These are phyloP conservation scores for Linum lewisii DNA, from an alignment of 345 rosid genomes.

Conservation along the genomic window DNA sequence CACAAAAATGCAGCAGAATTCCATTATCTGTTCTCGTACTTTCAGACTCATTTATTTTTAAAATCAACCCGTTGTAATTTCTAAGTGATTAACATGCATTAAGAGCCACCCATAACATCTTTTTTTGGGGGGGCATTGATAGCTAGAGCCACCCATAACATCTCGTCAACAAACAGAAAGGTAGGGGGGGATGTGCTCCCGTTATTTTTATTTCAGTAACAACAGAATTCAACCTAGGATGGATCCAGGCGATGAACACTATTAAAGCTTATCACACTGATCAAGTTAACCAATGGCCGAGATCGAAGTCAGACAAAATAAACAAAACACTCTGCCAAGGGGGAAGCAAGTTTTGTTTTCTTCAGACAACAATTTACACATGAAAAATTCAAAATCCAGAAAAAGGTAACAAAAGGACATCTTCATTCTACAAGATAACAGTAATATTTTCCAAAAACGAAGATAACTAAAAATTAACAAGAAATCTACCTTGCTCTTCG, in stretches of 20 bases:
- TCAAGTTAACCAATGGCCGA: neutral
- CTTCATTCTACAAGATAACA: neutral
- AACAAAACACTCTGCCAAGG: neutral
- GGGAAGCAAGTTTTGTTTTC: neutral
- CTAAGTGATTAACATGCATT: neutral
- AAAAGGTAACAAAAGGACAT: neutral
- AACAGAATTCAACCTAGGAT: neutral
- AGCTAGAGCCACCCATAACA: too few species aligned
- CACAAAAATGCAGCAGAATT: neutral
- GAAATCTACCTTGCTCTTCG: constrained; percentile 33
- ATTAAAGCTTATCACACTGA: neutral
- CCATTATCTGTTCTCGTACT: too few species aligned
- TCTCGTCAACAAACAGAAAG: neutral
- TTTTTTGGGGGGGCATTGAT: too few species aligned
- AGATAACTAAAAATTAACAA: neutral
- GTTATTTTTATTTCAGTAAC: neutral
- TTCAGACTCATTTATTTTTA: neutral
- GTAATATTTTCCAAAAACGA: neutral
- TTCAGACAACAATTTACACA: neutral
- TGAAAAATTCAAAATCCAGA: too few species aligned
- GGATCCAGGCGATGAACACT: neutral
- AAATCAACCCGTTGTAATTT: neutral
- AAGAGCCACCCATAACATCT: neutral
- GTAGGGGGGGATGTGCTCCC: neutral
- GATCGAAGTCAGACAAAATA: neutral